Conservation (phyloP, 1,139 yeast species). For the Casaregolazyma suthepensis region DNA sequence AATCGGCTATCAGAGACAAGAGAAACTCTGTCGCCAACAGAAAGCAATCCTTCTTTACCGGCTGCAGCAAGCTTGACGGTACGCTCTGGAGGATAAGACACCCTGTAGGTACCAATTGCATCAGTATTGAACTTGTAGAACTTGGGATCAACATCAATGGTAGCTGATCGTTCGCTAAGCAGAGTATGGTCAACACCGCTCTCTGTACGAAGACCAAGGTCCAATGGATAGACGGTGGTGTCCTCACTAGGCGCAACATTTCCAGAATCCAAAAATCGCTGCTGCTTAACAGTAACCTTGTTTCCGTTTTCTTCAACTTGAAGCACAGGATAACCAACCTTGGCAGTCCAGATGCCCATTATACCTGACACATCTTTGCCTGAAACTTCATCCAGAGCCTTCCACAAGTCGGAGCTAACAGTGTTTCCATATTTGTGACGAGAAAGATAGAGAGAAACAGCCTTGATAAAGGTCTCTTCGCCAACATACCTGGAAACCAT, state of each 20-base stretch:
- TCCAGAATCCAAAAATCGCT: conserved; percentile 51
- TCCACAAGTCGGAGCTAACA: conserved; percentile 55
- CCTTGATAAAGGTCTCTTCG: conserved; percentile 57
- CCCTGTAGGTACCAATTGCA: conserved; percentile 78
- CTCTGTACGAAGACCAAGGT: conserved; percentile 67
- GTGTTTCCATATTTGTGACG: conserved; percentile 53
- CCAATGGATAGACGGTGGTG: conserved; percentile 65
- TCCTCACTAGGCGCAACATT: conserved; percentile 46
- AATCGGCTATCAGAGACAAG: conserved; percentile 78
- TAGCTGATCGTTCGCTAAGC: conserved; percentile 25
- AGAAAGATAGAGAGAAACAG: conserved; percentile 62
- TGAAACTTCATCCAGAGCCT: conserved; percentile 48
- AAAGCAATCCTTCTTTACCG: conserved; percentile 56
- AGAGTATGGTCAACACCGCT: conserved; percentile 59
- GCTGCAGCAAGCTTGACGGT: conserved; percentile 70
- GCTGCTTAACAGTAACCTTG: conserved; percentile 41
- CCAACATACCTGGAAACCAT: conserved; percentile 70
- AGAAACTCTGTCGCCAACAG: conserved; percentile 82
- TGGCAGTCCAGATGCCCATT: conserved; percentile 58
- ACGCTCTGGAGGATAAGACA: conserved; percentile 68
- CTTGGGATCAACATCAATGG: conserved; percentile 15
- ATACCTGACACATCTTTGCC: conserved; percentile 48
- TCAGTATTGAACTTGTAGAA: conserved; percentile 78
- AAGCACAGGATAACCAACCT: conserved; percentile 61
- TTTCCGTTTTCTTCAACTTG: conserved; percentile 36